These are phyloP conservation scores for Claviceps pusilla DNA, from an alignment of 2,329 filamentous ascomycete species.

Conservation along the genomic window DNA sequence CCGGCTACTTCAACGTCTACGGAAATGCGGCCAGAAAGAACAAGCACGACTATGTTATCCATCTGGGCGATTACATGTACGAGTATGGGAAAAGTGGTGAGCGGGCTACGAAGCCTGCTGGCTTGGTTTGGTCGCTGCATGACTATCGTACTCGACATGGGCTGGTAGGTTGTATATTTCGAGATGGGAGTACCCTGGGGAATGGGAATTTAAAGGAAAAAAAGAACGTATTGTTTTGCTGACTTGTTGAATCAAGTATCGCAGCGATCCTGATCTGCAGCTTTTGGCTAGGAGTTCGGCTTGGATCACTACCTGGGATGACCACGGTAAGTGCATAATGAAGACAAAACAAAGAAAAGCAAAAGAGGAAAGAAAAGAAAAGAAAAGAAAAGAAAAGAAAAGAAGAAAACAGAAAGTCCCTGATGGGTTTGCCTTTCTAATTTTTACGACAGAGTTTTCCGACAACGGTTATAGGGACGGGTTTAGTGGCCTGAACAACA, in stretches of 20 bases:
- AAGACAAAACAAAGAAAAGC: no score
- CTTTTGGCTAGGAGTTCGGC: slow-evolving; percentile 26
- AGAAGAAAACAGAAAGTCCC: no score
- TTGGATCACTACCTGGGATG: slow-evolving; percentile 33
- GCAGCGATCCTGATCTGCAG: slow-evolving; percentile 26
- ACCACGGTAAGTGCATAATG: slow-evolving; percentile 24
- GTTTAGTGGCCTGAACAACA: slow-evolving; percentile 46
- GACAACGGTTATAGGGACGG: slow-evolving; percentile 54
- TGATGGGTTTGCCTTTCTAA: not conserved
- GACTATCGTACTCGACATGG: slow-evolving; percentile 29
- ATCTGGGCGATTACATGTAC: slow-evolving; percentile 50
- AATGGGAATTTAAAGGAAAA: not conserved
- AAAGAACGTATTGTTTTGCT: not conserved
- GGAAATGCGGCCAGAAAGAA: slow-evolving; percentile 45
- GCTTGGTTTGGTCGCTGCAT: slow-evolving; percentile 20
- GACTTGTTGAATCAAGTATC: slow-evolving; percentile 16
- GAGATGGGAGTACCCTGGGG: not conserved
- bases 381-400: no score
- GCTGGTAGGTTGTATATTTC: slow-evolving; percentile 12
- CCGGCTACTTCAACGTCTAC: slow-evolving; percentile 45
- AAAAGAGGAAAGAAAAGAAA: no score
- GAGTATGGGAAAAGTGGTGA: slow-evolving; percentile 29
- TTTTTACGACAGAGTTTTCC: slow-evolving; percentile 28
- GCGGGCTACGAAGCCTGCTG: slow-evolving; percentile 14
- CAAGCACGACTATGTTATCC: slow-evolving; percentile 43